Evolutionary conservation across 2,329 filamentous ascomycete genomes (phyloP).

Genomic region (Diplodia mutila): DNA sequence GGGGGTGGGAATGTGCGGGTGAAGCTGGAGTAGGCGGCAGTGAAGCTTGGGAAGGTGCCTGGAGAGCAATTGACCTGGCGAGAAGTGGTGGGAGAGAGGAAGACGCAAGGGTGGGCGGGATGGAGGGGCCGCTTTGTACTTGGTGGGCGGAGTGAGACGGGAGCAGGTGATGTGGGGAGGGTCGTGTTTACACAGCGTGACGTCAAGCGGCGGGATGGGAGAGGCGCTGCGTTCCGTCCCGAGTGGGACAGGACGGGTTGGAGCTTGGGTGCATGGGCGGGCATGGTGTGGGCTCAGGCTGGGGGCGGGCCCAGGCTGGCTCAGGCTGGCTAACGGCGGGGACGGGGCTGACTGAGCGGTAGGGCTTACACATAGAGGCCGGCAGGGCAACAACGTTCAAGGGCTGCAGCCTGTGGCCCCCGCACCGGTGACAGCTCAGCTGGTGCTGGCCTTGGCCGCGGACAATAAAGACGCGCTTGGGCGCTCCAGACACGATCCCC

Average conservation of each 20-base stretch:
- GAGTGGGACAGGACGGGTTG: background rate
- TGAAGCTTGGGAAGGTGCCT: background rate
- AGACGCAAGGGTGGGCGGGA: background rate
- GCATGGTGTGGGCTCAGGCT: background rate
- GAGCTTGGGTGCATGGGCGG: conserved; percentile 2
- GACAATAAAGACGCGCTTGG: background rate
- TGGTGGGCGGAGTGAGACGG: background rate
- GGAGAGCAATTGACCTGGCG: conserved; percentile 16
- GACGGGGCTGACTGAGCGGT: conserved; percentile 8
- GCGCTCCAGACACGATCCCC: background rate
- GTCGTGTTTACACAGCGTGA: background rate
- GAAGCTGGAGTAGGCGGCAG: background rate
- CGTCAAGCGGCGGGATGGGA: background rate
- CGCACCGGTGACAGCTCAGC: conserved; percentile 16
- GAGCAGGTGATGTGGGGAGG: background rate
- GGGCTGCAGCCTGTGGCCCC: conserved; percentile 1
- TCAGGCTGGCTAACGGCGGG: background rate
- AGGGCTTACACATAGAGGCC: conserved; percentile 5
- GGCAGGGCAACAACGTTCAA: background rate
- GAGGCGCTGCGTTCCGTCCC: background rate
- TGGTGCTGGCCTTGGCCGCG: background rate
- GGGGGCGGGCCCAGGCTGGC: background rate
- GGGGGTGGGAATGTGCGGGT: background rate
- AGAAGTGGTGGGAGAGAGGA: background rate
- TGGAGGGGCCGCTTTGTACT: background rate